Evolutionary conservation across 208 protist species (phyloP).

Genomic region (Acanthamoeba pearcei): DNA sequence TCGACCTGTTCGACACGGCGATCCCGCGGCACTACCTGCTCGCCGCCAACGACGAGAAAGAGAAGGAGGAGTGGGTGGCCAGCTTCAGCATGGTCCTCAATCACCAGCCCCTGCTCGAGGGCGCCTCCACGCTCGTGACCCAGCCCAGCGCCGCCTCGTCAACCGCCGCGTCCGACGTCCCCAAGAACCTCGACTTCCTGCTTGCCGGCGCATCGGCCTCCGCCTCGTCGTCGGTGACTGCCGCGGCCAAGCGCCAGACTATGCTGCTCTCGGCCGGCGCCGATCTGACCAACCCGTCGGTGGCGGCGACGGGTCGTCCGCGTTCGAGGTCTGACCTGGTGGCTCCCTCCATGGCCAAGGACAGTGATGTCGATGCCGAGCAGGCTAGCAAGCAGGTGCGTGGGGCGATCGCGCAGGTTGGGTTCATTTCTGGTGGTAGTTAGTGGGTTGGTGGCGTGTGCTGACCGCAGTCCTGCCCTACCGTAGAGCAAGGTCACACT

Average conservation of each 20-base stretch:
- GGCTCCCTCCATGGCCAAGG: background rate
- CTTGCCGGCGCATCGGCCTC: background rate
- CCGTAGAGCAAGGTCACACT: conserved; percentile 28
- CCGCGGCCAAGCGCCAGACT: background rate
- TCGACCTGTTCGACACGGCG: conserved; percentile 33
- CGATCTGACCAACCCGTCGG: background rate
- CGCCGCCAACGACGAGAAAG: conserved; percentile 30
- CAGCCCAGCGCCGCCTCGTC: background rate
- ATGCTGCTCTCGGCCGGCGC: background rate
- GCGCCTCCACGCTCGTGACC: background rate
- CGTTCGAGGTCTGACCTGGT: background rate
- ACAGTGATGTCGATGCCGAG: background rate
- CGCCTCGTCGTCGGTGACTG: background rate
- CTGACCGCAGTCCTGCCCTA: background rate
- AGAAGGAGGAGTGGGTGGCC: conserved; percentile 70
- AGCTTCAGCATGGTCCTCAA: conserved; percentile 65
- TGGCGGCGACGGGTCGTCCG: background rate
- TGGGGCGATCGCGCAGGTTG: background rate
- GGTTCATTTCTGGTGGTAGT: background rate
- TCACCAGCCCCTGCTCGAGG: conserved; percentile 23
- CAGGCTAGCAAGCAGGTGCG: background rate
- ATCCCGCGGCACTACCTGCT: conserved; percentile 70
- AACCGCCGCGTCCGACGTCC: background rate
- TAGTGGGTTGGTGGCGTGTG: background rate
- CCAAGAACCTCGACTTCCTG: background rate